Conservation (phyloP, 352 stramenopile genomes). For the Peronospora belbahrii region DNA sequence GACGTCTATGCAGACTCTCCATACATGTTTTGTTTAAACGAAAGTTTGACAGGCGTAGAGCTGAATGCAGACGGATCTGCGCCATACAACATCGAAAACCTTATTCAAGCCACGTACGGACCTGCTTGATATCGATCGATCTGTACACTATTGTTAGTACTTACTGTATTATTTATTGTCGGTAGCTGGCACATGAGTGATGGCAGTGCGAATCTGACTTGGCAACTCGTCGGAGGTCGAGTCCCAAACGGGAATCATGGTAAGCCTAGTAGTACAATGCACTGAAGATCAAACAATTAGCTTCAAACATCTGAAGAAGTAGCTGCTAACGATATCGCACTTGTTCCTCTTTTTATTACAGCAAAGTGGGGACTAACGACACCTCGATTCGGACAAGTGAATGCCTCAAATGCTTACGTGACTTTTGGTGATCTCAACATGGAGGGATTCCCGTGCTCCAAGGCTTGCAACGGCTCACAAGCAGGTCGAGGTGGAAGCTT, state of each 20-base stretch:
- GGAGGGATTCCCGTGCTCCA: slow-evolving; percentile 76
- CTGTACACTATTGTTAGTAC: neutral
- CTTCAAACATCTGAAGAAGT: neutral
- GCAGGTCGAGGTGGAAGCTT: slow-evolving; percentile 64
- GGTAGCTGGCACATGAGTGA: slow-evolving; percentile 31
- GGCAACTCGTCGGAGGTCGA: slow-evolving; percentile 54
- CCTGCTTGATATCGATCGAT: neutral
- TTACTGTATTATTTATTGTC: neutral
- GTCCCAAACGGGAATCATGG: slow-evolving; percentile 55
- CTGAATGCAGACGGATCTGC: slow-evolving; percentile 40
- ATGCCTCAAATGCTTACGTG: slow-evolving; percentile 24
- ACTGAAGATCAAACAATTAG: neutral
- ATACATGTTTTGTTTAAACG: slow-evolving; percentile 53
- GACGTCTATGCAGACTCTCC: slow-evolving; percentile 40
- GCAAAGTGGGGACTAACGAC: slow-evolving; percentile 68
- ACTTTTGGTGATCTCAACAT: slow-evolving; percentile 77
- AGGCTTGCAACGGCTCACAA: slow-evolving; percentile 59
- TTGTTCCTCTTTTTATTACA: slow-evolving; percentile 3
- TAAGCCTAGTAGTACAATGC: slow-evolving; percentile 5
- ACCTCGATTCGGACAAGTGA: slow-evolving; percentile 21
- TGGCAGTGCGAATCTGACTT: slow-evolving; percentile 37
- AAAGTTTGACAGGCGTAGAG: slow-evolving; percentile 29
- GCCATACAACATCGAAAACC: slow-evolving; percentile 70
- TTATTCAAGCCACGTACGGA: slow-evolving; percentile 52
- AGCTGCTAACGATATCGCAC: neutral